Evolutionary conservation across 2,329 filamentous ascomycete species (phyloP).

Genomic region (Fusarium domesticum): DNA sequence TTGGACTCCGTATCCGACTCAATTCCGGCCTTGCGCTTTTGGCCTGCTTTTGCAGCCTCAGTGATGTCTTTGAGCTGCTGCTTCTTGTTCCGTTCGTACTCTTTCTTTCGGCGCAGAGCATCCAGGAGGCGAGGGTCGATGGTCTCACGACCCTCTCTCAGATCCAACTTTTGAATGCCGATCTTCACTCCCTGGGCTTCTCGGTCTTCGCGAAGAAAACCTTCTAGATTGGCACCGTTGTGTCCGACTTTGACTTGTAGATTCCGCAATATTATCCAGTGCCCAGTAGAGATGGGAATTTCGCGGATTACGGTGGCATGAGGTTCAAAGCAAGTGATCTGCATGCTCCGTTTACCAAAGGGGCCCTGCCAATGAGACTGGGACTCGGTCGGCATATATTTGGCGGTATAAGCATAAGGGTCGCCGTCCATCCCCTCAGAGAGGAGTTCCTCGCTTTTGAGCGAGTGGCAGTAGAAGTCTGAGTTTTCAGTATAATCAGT

Average conservation of each 20-base stretch:
- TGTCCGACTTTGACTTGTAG: slow-evolving; percentile 63
- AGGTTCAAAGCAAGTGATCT: slow-evolving; percentile 67
- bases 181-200: slow-evolving; percentile 44
- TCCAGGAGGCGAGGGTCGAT: slow-evolving; percentile 51
- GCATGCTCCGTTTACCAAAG: slow-evolving; percentile 67
- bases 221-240: slow-evolving; percentile 62
- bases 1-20: slow-evolving; percentile 27
- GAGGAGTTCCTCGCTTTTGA: slow-evolving; percentile 30
- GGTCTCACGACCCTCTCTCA: slow-evolving; percentile 37
- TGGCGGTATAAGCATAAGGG: slow-evolving; percentile 50
- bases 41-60: slow-evolving; percentile 37
- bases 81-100: slow-evolving; percentile 56
- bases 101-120: slow-evolving; percentile 60
- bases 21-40: slow-evolving; percentile 37
- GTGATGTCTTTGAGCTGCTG: slow-evolving; percentile 37
- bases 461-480: slow-evolving; percentile 53
- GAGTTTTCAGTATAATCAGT: slow-evolving; percentile 79
- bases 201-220: slow-evolving; percentile 63
- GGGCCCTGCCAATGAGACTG: slow-evolving; percentile 66
- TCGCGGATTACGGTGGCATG: slow-evolving; percentile 60
- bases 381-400: slow-evolving; percentile 20
- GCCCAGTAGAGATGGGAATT: slow-evolving; percentile 50
- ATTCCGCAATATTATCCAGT: slow-evolving; percentile 68
- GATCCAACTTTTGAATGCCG: slow-evolving; percentile 54
- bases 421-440: slow-evolving; percentile 48